phyloP scores from a whole-genome alignment of 768 basidiomycete species.

The Pisolithus marmoratus region DNA sequence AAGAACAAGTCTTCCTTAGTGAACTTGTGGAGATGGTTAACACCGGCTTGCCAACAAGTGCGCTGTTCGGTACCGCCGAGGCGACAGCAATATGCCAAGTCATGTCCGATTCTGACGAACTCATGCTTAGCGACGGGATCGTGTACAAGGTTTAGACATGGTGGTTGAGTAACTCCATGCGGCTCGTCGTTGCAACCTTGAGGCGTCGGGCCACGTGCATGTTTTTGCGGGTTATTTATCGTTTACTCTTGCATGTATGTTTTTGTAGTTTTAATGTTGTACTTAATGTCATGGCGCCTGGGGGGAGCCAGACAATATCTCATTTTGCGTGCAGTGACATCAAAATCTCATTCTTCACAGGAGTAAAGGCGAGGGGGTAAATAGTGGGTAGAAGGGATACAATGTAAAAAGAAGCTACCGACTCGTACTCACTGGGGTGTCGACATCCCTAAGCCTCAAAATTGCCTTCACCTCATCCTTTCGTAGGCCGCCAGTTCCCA shows the following conservation, averaged over 20 bases:
- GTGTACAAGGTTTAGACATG: slow-evolving; percentile 68
- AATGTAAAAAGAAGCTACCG: not conserved
- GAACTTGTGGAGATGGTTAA: slow-evolving; percentile 74
- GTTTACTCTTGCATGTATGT: too few relatives aligned
- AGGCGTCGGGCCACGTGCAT: too few relatives aligned
- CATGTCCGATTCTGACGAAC: slow-evolving; percentile 69
- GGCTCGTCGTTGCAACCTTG: too few relatives aligned
- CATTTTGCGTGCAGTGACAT: too few relatives aligned
- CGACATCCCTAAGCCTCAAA: slow-evolving; percentile 39
- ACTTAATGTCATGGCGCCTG: too few relatives aligned
- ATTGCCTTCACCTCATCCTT: slow-evolving; percentile 57
- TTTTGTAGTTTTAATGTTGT: too few relatives aligned
- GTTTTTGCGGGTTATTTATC: too few relatives aligned
- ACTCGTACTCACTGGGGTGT: not conserved
- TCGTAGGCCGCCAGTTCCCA: slow-evolving; percentile 58
- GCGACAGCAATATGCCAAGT: slow-evolving; percentile 63
- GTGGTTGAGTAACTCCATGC: not conserved
- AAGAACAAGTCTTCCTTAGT: slow-evolving; percentile 68
- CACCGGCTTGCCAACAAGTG: slow-evolving; percentile 58
- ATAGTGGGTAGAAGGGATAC: not conserved
- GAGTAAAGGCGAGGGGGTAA: not conserved
- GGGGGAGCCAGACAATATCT: too few relatives aligned
- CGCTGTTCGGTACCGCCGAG: slow-evolving; percentile 77
- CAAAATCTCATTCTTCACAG: too few relatives aligned
- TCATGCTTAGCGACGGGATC: slow-evolving; percentile 85